Evolutionary conservation across 306 rosid species (phyloP).

Genomic region (Trifolium pratense): DNA sequence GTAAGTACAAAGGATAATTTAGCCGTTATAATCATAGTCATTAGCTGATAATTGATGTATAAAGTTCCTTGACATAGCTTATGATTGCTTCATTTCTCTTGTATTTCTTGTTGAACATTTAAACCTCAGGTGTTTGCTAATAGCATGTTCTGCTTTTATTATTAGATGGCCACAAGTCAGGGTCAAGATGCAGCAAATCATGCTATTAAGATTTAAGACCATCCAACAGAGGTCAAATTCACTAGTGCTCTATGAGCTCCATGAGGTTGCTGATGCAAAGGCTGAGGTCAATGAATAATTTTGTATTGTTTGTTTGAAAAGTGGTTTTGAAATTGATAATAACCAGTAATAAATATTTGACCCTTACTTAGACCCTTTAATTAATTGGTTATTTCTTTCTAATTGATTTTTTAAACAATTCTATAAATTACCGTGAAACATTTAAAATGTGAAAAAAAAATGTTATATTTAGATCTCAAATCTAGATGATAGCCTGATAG

Average conservation of each 20-base stretch:
- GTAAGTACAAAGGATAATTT: constrained; percentile 8
- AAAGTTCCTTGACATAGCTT: constrained; percentile 1
- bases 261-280: constrained; percentile 74
- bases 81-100: background rate
- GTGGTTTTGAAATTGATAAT: constrained; percentile 28
- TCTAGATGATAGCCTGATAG: too few relatives aligned
- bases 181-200: constrained; percentile 86
- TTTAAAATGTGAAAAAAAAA: too few relatives aligned
- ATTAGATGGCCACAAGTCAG: constrained; percentile 61
- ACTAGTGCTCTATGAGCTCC: constrained; percentile 66
- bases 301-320: constrained; percentile 16
- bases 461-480: too few relatives aligned
- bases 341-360: too few relatives aligned
- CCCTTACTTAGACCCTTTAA: too few relatives aligned
- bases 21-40: background rate
- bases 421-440: too few relatives aligned
- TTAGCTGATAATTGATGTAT: constrained; percentile 1
- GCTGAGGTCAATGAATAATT: constrained; percentile 77
- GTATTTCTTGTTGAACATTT: constrained; percentile 32
- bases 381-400: too few relatives aligned
- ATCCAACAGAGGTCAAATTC: constrained; percentile 85
- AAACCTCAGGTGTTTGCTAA: constrained; percentile 7
- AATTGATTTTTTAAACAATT: too few relatives aligned
- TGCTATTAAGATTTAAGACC: constrained; percentile 66
- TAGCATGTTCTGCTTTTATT: constrained; percentile 31